Conservation (phyloP, 75 land plant species). For the Cupressus sempervirens region DNA sequence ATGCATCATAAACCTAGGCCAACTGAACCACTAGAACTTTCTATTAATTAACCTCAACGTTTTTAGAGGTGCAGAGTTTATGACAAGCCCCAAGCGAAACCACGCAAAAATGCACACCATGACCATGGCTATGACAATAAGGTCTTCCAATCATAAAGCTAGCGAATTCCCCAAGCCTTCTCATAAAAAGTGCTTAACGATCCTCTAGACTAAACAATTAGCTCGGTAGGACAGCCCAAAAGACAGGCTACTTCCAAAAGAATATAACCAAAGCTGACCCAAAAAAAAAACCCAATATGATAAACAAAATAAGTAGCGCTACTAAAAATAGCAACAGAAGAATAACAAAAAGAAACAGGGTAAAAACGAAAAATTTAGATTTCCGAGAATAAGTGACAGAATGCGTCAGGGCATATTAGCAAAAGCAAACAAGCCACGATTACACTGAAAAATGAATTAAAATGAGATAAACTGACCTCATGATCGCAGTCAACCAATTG, state of each 20-base stretch:
- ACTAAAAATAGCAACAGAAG: too few species aligned
- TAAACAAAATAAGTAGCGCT: too few species aligned
- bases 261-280: too few species aligned
- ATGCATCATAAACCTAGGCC: not conserved
- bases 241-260: too few species aligned
- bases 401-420: not conserved
- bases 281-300: too few species aligned
- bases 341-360: too few species aligned
- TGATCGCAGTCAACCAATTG: conserved; percentile 97
- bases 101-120: not conserved
- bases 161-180: too few species aligned
- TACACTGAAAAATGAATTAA: not conserved
- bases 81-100: not conserved
- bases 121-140: not conserved
- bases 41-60: not conserved
- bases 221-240: too few species aligned
- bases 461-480: conserved; percentile 34
- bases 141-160: not conserved
- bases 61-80: not conserved
- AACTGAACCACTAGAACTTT: too few species aligned
- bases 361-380: too few species aligned
- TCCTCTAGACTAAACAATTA: too few species aligned
- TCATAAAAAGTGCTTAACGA: too few species aligned
- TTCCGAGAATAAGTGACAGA: not conserved
- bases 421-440: not conserved